Percentiles rank a stretch among this genome's conserved stretches.
phyloP scores from a whole-genome alignment of 2,329 filamentous ascomycete genomes.

The Fusarium torulosum region DNA sequence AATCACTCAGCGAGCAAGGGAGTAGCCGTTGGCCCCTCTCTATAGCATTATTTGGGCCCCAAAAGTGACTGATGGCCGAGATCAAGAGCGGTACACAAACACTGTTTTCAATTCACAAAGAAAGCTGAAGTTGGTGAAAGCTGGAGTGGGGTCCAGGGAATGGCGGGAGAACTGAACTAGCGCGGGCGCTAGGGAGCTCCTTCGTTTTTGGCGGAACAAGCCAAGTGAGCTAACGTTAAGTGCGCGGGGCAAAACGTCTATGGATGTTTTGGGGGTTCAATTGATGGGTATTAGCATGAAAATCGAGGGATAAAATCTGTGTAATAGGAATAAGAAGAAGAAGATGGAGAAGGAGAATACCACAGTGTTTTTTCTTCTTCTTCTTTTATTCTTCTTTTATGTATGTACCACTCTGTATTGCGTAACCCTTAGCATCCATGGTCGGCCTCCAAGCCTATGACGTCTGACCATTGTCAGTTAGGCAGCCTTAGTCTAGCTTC shows the following conservation, averaged over 20 bases:
- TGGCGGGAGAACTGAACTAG: too few species aligned
- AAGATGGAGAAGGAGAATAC: not conserved
- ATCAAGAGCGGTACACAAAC: not conserved
- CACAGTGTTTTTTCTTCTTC: not conserved
- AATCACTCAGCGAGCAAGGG: slow-evolving; percentile 11
- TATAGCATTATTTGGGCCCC: not conserved
- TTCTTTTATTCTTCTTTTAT: not conserved
- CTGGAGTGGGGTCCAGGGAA: not conserved
- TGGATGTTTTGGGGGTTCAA: not conserved
- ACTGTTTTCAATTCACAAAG: slow-evolving; percentile 4
- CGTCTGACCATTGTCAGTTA: slow-evolving; percentile 10
- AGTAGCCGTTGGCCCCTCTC: not conserved
- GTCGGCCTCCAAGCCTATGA: slow-evolving; percentile 41
- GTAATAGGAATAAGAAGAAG: not conserved
- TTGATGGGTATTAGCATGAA: not conserved
- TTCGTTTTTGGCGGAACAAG: slow-evolving; percentile 28
- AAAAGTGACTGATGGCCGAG: slow-evolving; percentile 1
- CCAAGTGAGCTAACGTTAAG: slow-evolving; percentile 5
- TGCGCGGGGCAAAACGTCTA: not conserved
- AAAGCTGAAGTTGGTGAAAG: not conserved
- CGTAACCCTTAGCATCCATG: slow-evolving; percentile 28
- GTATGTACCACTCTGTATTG: not conserved
- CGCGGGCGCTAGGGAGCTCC: slow-evolving; percentile 18
- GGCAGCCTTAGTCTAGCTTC: not conserved
- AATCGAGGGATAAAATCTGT: not conserved